Evolutionary conservation across 768 basidiomycete species (phyloP).

Genomic region (Kwoniella europaea): DNA sequence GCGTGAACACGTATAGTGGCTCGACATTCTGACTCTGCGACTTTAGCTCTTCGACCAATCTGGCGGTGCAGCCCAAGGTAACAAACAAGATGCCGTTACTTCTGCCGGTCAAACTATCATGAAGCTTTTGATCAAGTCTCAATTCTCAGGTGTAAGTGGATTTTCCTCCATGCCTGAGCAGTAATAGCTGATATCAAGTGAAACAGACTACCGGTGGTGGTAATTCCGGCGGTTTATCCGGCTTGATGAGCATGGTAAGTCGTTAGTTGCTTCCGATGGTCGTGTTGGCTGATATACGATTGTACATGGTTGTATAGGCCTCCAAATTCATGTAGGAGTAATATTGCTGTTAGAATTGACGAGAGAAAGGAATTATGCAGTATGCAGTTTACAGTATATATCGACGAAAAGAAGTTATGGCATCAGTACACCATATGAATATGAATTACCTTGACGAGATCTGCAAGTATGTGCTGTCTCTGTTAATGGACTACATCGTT

Average conservation of each 20-base stretch:
- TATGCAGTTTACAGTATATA: not conserved
- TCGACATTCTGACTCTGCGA: not conserved
- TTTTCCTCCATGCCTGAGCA: conserved; percentile 59
- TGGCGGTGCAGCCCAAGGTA: conserved; percentile 66
- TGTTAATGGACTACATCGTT: no score
- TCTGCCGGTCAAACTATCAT: conserved; percentile 83
- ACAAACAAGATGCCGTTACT: conserved; percentile 77
- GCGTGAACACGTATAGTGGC: not conserved
- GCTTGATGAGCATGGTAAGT: conserved; percentile 69
- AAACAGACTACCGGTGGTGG: conserved; percentile 65
- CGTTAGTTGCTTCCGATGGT: not conserved
- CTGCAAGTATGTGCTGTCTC: not conserved
- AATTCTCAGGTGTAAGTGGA: conserved; percentile 53
- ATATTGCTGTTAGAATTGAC: not conserved
- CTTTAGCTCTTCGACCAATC: conserved; percentile 74
- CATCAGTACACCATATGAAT: conserved; percentile 1
- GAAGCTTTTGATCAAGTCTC: conserved; percentile 70
- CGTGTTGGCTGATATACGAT: no score
- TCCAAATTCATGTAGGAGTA: conserved; percentile 28
- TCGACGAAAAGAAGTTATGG: not conserved
- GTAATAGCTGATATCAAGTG: conserved; percentile 35
- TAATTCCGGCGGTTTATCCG: conserved; percentile 64
- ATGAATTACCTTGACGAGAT: not conserved
- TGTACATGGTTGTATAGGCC: conserved; percentile 5
- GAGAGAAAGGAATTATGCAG: not conserved